A percentile compares a stretch with the other conserved stretches of the same genome.
Evolutionary conservation across 768 basidiomycete genomes (phyloP).

Genomic region (Lentinula sp.): DNA sequence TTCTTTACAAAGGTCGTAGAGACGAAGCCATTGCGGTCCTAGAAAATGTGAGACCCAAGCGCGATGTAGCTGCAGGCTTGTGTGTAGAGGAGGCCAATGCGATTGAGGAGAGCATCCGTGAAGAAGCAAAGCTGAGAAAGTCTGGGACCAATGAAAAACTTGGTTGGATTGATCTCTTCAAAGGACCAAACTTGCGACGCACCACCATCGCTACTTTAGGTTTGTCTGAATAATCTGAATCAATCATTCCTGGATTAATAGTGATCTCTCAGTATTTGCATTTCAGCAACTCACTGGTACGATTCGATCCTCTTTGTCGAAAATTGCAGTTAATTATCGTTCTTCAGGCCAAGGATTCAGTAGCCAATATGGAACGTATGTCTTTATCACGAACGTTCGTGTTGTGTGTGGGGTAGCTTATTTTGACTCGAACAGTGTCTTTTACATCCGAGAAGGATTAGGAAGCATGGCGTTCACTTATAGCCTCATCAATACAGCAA

Average conservation of each 20-base stretch:
- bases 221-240: neutral
- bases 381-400: neutral
- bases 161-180: constrained; percentile 2
- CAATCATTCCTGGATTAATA: neutral
- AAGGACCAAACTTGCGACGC: neutral
- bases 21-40: constrained; percentile 4
- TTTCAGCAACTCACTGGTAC: constrained; percentile 7
- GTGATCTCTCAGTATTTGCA: neutral
- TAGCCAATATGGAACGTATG: constrained; percentile 7
- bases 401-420: neutral
- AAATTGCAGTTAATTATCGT: neutral
- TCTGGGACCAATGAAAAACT: constrained; percentile 3
- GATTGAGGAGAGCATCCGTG: constrained; percentile 4
- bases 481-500: constrained; percentile 3
- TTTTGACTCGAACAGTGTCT: neutral
- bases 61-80: constrained; percentile 2
- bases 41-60: constrained; percentile 3
- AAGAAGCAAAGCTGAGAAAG: neutral
- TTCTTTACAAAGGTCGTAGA: constrained; percentile 4
- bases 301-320: neutral
- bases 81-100: constrained; percentile 4
- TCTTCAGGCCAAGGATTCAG: constrained; percentile 3
- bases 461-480: constrained; percentile 2
- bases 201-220: constrained; percentile 3
- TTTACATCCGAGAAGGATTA: constrained; percentile 4